phyloP scores from a whole-genome alignment of 345 rosid genomes.

The Eucalyptus coolabah region DNA sequence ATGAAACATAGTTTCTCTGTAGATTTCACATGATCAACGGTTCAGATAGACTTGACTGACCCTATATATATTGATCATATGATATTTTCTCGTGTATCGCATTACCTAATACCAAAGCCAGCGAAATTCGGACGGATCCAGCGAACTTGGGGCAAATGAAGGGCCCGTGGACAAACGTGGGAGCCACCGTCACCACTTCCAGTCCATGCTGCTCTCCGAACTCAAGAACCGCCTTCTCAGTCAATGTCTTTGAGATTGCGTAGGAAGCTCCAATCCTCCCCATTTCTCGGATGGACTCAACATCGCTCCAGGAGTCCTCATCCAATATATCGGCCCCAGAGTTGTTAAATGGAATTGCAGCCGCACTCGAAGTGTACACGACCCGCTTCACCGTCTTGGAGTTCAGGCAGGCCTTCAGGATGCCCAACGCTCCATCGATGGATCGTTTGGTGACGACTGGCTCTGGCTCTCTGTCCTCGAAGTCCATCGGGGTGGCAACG shows the following conservation, averaged over 20 bases:
- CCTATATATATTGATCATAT: too few relatives aligned
- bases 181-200: conserved; percentile 21
- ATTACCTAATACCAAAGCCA: conserved; percentile 12
- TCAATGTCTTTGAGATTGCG: conserved; percentile 4
- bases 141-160: conserved; percentile 13
- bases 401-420: conserved; percentile 34
- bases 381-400: conserved; percentile 44
- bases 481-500: conserved; percentile 2
- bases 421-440: conserved; percentile 32
- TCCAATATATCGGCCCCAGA: not conserved
- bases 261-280: not conserved
- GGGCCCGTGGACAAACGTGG: conserved; percentile 16
- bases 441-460: conserved; percentile 26
- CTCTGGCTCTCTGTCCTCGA: conserved; percentile 20
- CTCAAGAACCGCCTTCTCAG: conserved; percentile 14
- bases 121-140: not conserved
- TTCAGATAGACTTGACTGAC: not conserved
- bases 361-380: conserved; percentile 47
- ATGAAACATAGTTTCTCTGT: not conserved
- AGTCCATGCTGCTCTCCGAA: conserved; percentile 12
- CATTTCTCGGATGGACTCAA: not conserved
- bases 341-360: not conserved
- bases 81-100: not conserved
- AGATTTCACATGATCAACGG: not conserved
- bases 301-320: conserved; percentile 21